Evolutionary conservation across 2,329 filamentous ascomycete genomes (phyloP).

Genomic region (Aspergillus brasiliensis): DNA sequence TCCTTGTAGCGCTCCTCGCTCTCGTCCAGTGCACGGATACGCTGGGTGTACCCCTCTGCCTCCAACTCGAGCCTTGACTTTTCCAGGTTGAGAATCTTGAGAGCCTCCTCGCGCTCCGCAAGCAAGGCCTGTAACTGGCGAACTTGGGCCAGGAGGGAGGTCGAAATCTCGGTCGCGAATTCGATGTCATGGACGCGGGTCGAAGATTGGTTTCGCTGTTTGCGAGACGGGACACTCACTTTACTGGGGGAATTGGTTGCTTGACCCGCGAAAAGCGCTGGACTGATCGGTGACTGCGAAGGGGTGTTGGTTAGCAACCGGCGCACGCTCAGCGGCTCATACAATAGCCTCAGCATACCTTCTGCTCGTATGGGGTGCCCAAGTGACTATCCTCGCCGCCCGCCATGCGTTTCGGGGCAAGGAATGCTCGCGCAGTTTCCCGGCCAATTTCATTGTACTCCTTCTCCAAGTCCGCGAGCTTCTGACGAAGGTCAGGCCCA

Average conservation of each 20-base stretch:
- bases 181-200: conserved; percentile 94
- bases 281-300: conserved; percentile 67
- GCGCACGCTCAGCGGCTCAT: conserved; percentile 2
- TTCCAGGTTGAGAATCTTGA: conserved; percentile 73
- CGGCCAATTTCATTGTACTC: conserved; percentile 93
- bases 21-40: conserved; percentile 81
- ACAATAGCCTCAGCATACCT: conserved; percentile 37
- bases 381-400: conserved; percentile 63
- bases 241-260: conserved; percentile 87
- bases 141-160: conserved; percentile 89
- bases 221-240: conserved; percentile 80
- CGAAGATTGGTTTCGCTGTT: conserved; percentile 84
- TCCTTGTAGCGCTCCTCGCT: conserved; percentile 96
- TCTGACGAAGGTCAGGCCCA: conserved; percentile 77
- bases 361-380: conserved; percentile 51
- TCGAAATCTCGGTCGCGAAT: conserved; percentile 97
- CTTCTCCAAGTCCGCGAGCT: conserved; percentile 82
- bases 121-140: conserved; percentile 84
- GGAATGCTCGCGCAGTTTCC: conserved; percentile 84
- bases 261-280: conserved; percentile 79
- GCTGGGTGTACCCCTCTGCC: conserved; percentile 74
- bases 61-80: conserved; percentile 81
- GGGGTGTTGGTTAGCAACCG: conserved; percentile 7
- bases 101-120: conserved; percentile 81
- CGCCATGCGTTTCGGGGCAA: conserved; percentile 77